Base-by-base conservation (phyloP, 352 stramenopile genomes). In the Globisporangium radiosum region DNA sequence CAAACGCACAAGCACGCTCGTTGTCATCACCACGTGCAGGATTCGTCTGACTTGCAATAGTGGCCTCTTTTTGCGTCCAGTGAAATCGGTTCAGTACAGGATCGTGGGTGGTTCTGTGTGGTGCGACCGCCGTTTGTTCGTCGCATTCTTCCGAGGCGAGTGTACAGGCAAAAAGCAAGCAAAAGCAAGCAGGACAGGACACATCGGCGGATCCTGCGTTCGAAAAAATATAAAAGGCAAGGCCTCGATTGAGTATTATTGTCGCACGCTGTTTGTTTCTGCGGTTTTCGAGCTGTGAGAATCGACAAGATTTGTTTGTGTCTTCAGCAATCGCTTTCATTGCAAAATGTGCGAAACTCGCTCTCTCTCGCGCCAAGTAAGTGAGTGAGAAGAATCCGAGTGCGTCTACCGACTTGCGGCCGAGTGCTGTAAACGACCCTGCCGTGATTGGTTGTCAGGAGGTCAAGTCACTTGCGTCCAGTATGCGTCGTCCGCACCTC, bases 51-150 rank as follows among this genome's bases (percentile, higher is more conserved):
- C 19, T 19, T 14, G 39, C 13, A 64, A 64, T 59, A 64, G 52
- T 39, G 47, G 58, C 36, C 8, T 3, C 25, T 49, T 25, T 54
- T 54, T 58, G 59, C 40, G 52, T 42, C 45, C 59, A 64, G 52
- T 64, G 59, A 59, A 59, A 64, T 59, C 59, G 52, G 59, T 59
- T 64, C 59, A 64, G 59, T 13, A 8, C 36, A 52, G 47, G 59
- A 64, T 64, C 43, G 52, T 47, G 43, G 43, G 43, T 47, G 39
- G 7, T 43, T 7, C 7, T 43, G 39, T 43, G 11, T 11, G 5
- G 43, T 25, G 25, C 25, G 25, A 25, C 25, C 2, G 25, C 25
- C 25, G 25, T 25, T 25, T 25, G 25, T 25, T 25, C 25, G 25
- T 25, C 25, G 25, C 25, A 25, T 25, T 25, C 25, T 25, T 25